Evolutionary conservation across 2,329 filamentous ascomycete species (phyloP), one percentile per base, ranked within the genome.

Genomic region (Cladosporium sp.): DNA sequence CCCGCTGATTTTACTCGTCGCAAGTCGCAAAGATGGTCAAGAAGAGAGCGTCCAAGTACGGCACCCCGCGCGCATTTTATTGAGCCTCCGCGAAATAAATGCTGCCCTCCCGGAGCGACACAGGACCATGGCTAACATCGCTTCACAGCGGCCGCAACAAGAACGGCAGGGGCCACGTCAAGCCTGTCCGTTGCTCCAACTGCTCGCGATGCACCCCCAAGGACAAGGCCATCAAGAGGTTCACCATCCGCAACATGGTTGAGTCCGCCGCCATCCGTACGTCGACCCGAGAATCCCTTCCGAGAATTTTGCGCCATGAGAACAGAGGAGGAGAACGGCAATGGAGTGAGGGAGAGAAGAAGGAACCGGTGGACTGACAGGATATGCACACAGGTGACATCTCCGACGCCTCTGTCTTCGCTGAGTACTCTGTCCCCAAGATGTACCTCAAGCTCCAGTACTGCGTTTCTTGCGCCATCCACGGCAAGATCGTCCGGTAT

Each of bases 391-490:
- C 80, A 98, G 95, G 95, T 93, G 95, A 99, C 92, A 99, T 99
- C 87, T 97, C 93, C 75, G 95, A 99, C 83, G 95, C 96, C 80
- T 98, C 95, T 80, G 95, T 99, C 85, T 99, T 98, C 86, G 84
- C 91, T 80, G 95, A 99, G 87, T 99, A 99, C 89, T 93, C 93
- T 77, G 94, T 99, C 80, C 95, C 95, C 86, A 99, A 99, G 92
- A 99, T 99, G 96, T 99, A 99, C 92, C 88, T 99, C 86, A 99
- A 99, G 91, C 91, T 99, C 83, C 95, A 99, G 88, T 99, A 99
- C 92, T 99, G 95, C 85, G 95, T 99, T 81, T 98, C 94, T 85
- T 99, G 95, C 86, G 95, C 95, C 81, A 99, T 99, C 76, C 95
- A 99, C 89, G 95, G 95, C 89, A 99, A 99, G 92, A 99, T 99